Conservation (phyloP, 257 asterid genomes). For the Lycium ferocissimum region DNA sequence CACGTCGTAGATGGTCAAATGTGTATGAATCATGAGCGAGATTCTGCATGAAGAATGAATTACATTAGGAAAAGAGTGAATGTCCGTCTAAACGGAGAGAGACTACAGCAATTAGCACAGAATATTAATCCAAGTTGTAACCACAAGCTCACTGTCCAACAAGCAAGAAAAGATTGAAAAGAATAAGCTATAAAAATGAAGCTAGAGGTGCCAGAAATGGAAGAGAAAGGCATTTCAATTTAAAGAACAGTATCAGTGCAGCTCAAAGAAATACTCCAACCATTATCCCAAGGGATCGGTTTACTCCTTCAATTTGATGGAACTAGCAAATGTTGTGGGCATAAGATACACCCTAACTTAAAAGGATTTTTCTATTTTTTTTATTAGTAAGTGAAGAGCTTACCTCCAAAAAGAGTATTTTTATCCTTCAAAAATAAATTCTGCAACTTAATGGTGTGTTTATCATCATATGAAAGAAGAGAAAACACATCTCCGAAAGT, state of each 20-base stretch:
- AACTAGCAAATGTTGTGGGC: neutral
- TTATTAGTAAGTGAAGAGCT: neutral
- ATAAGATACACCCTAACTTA: neutral
- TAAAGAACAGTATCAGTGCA: neutral
- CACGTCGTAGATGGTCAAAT: constrained; percentile 27
- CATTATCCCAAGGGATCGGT: neutral
- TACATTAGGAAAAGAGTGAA: neutral
- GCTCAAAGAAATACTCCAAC: neutral
- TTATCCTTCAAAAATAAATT: constrained; percentile 1
- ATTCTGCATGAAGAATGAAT: constrained; percentile 19
- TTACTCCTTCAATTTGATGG: neutral
- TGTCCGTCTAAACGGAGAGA: neutral
- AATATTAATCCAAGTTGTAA: neutral
- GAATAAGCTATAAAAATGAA: neutral
- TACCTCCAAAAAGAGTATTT: neutral
- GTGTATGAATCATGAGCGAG: constrained; percentile 29
- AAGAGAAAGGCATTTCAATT: neutral
- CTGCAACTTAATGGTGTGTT: neutral
- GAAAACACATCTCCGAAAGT: constrained; percentile 1
- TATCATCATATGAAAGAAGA: neutral
- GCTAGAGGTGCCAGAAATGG: neutral
- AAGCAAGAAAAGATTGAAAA: constrained; percentile 1
- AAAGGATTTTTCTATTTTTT: neutral
- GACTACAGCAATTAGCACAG: constrained; percentile 3
- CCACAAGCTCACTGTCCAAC: neutral